These are phyloP conservation scores for Lagenidium sp. DNA, from an alignment of 352 stramenopile genomes.

Conservation along the genomic window DNA sequence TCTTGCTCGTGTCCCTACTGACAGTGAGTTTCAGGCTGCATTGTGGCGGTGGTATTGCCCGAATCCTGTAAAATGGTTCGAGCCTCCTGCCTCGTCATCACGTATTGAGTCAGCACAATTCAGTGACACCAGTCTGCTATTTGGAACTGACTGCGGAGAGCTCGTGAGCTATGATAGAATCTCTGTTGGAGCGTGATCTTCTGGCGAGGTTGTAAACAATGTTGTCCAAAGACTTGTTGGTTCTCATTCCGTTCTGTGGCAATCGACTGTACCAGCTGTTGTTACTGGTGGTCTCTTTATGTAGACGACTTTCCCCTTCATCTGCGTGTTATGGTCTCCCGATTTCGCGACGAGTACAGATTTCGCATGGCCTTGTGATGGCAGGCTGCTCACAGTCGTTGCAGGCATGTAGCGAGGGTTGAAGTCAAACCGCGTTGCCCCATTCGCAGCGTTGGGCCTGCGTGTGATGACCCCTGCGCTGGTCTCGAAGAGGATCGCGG, in stretches of 20 bases:
- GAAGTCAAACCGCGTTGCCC: constrained; percentile 31
- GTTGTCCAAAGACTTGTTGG: no score
- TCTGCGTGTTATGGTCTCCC: constrained; percentile 25
- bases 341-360: constrained; percentile 26
- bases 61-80: constrained; percentile 72
- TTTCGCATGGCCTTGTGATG: background rate
- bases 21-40: constrained; percentile 36
- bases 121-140: constrained; percentile 63
- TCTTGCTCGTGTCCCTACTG: no score
- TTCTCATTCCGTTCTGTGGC: no score
- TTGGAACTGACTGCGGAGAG: constrained; percentile 66
- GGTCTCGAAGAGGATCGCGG: constrained; percentile 31
- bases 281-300: constrained; percentile 28
- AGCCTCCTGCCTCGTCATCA: constrained; percentile 29
- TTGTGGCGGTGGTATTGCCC: constrained; percentile 81
- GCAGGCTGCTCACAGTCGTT: background rate
- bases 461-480: constrained; percentile 43
- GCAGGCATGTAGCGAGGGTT: constrained; percentile 20
- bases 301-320: constrained; percentile 53
- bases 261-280: background rate
- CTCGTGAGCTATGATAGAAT: constrained; percentile 74
- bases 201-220: no score
- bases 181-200: no score
- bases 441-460: constrained; percentile 12
- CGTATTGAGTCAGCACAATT: constrained; percentile 65